Percentiles rank a stretch among this genome's conserved stretches.
Conservation (phyloP, 202 grass and related monocot genomes). For the Schoenoplectus tabernaemontani region DNA sequence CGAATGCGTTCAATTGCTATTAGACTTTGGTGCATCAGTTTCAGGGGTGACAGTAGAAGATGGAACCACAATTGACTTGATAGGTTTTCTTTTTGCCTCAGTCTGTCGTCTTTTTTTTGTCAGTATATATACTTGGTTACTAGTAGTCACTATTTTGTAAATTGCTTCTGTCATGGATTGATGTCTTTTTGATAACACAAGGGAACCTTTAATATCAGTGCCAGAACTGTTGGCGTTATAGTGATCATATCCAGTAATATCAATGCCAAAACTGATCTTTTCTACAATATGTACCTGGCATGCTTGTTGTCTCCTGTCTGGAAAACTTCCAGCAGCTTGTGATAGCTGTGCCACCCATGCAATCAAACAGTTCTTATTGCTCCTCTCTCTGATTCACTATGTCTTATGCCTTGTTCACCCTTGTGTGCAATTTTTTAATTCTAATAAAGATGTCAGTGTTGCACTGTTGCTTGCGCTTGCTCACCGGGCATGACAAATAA, state of each 20-base stretch:
- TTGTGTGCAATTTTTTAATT: background rate
- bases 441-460: background rate
- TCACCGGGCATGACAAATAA: too few species aligned
- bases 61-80: slow-evolving; percentile 68
- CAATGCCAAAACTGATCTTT: too few species aligned
- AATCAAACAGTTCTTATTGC: background rate
- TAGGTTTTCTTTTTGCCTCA: slow-evolving; percentile 42
- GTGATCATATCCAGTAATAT: too few species aligned
- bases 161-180: too few species aligned
- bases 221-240: too few species aligned
- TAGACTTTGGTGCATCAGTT: slow-evolving; percentile 69
- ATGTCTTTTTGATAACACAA: too few species aligned
- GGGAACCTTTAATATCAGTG: too few species aligned
- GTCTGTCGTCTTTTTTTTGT: slow-evolving; percentile 6
- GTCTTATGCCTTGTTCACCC: background rate
- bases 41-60: slow-evolving; percentile 68
- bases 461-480: background rate
- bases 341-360: background rate
- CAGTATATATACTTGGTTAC: background rate
- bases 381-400: background rate
- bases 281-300: background rate
- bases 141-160: slow-evolving; percentile 7
- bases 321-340: background rate
- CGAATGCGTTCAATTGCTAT: slow-evolving; percentile 61
- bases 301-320: background rate